Conservation (phyloP, 2,329 filamentous ascomycete species). For the Cladosporium velox region DNA sequence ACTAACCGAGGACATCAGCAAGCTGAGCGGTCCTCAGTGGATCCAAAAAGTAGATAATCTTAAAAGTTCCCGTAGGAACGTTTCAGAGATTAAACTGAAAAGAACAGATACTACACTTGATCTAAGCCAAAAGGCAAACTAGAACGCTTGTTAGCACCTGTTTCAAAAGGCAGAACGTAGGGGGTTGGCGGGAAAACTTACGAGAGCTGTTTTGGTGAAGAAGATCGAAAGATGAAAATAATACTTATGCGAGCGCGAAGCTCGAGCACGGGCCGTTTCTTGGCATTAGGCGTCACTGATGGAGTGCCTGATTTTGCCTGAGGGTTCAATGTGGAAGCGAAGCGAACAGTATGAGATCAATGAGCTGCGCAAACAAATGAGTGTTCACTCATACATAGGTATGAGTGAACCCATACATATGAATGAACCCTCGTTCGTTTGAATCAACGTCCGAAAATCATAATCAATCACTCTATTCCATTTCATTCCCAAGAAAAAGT, state of each 20-base stretch:
- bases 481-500: not conserved
- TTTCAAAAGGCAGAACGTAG: too few species aligned
- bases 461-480: not conserved
- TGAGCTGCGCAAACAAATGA: not conserved
- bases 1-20: constrained; percentile 19
- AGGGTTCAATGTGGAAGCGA: not conserved
- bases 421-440: not conserved
- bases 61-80: constrained; percentile 9
- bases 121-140: constrained; percentile 5
- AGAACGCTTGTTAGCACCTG: too few species aligned
- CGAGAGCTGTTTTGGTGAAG: too few species aligned
- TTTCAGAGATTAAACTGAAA: constrained; percentile 21
- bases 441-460: not conserved
- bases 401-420: not conserved
- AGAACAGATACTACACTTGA: constrained; percentile 21
- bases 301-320: not conserved
- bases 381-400: too few species aligned
- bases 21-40: constrained; percentile 15
- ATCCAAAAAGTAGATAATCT: constrained; percentile 18
- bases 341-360: not conserved
- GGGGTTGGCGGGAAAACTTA: too few species aligned
- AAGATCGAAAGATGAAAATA: not conserved
- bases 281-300: not conserved
- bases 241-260: not conserved
- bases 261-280: not conserved